Evolutionary conservation across 2,329 filamentous ascomycete species (phyloP).

Genomic region (Trichoderma sp.): DNA sequence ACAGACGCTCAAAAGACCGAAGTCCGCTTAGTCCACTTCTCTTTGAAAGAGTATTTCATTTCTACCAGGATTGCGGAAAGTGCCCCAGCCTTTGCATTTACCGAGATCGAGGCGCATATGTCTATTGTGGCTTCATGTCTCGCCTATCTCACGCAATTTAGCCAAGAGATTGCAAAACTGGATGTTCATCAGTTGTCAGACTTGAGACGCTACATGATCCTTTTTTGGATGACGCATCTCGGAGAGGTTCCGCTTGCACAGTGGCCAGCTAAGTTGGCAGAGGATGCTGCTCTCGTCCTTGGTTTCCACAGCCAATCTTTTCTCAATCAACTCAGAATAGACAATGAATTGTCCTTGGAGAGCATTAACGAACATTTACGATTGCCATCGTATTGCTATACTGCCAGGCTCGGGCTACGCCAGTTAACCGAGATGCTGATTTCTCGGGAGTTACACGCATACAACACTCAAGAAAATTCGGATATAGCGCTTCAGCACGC

Average conservation of each 20-base stretch:
- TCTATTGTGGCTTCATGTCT: neutral
- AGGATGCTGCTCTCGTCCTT: neutral
- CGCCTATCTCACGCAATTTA: neutral
- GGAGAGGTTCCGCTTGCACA: neutral
- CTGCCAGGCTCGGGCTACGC: neutral
- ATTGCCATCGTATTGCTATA: neutral
- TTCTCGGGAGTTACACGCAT: rapidly evolving
- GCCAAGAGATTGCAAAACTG: neutral
- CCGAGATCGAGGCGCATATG: neutral
- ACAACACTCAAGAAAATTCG: neutral
- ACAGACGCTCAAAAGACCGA: too few relatives aligned
- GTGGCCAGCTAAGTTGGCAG: neutral
- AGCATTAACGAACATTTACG: neutral
- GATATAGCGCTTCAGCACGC: neutral
- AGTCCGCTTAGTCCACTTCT: neutral
- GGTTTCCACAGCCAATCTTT: neutral
- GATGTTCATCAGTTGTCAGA: too few relatives aligned
- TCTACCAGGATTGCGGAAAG: neutral
- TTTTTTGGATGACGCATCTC: neutral
- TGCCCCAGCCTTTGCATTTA: neutral
- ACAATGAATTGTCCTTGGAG: neutral
- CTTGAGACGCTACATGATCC: too few relatives aligned
- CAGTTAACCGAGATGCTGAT: neutral
- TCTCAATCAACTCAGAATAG: neutral
- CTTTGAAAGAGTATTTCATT: neutral